Conservation (phyloP, 2,329 filamentous ascomycete species). For the Fusarium sp. region DNA sequence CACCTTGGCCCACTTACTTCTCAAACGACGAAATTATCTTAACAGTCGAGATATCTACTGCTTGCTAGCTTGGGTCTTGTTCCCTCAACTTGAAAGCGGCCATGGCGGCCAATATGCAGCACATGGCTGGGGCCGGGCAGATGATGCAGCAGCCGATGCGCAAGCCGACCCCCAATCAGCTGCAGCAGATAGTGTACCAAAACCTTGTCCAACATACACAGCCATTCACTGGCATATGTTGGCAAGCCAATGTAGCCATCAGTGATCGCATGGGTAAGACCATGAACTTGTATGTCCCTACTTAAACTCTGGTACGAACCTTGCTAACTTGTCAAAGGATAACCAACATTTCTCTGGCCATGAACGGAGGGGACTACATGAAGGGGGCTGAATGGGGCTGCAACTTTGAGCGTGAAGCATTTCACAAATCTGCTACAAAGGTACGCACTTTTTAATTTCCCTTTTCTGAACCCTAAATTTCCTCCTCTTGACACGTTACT, state of each 20-base stretch:
- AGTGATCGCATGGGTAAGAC: conserved; percentile 56
- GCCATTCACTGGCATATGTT: conserved; percentile 47
- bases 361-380: conserved; percentile 53
- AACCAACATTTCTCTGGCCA: conserved; percentile 61
- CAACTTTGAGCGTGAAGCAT: conserved; percentile 60
- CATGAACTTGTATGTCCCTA: conserved; percentile 53
- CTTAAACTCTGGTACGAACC: conserved; percentile 7
- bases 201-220: conserved; percentile 50
- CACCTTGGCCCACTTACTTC: neutral
- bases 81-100: conserved; percentile 50
- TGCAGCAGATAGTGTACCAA: conserved; percentile 55
- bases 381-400: conserved; percentile 56
- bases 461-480: neutral
- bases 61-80: conserved; percentile 35
- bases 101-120: conserved; percentile 71
- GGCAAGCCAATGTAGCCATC: conserved; percentile 53
- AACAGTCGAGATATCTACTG: conserved; percentile 8
- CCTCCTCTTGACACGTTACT: conserved; percentile 17
- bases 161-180: conserved; percentile 44
- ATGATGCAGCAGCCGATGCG: conserved; percentile 58
- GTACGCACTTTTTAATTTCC: conserved; percentile 47
- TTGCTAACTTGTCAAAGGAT: conserved; percentile 52
- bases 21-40: conserved; percentile 3
- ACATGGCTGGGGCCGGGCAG: conserved; percentile 61
- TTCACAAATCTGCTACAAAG: conserved; percentile 58